phyloP scores from a whole-genome alignment of 208 protist species.

The Trypanosoma melophagium region DNA sequence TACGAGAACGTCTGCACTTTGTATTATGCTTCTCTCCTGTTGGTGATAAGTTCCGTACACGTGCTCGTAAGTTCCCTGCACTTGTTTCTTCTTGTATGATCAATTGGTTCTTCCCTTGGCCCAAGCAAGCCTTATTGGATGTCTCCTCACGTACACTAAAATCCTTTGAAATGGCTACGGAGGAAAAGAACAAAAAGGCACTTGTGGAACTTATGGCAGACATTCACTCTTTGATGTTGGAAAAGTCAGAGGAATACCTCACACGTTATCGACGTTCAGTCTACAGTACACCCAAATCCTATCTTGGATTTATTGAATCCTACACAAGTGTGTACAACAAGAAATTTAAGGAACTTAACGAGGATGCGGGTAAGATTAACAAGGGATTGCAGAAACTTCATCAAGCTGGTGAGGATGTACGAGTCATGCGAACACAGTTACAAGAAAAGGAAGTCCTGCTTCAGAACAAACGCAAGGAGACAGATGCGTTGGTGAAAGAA shows the following conservation, averaged over 20 bases:
- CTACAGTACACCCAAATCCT: slow-evolving; percentile 94
- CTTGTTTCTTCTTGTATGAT: slow-evolving; percentile 97
- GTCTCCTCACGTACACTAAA: slow-evolving; percentile 91
- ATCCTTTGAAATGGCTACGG: slow-evolving; percentile 91
- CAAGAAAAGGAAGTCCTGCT: slow-evolving; percentile 94
- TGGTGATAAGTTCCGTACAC: slow-evolving; percentile 95
- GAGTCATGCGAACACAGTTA: slow-evolving; percentile 93
- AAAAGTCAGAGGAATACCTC: slow-evolving; percentile 92
- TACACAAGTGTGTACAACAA: slow-evolving; percentile 92
- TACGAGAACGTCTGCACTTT: slow-evolving; percentile 96
- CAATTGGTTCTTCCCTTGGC: slow-evolving; percentile 99
- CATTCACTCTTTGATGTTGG: slow-evolving; percentile 89
- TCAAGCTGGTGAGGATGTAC: slow-evolving; percentile 93
- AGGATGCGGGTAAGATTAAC: slow-evolving; percentile 92
- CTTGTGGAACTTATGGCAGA: slow-evolving; percentile 92
- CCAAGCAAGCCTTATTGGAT: slow-evolving; percentile 93
- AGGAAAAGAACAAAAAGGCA: slow-evolving; percentile 86
- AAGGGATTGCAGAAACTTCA: slow-evolving; percentile 94
- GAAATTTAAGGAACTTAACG: slow-evolving; percentile 92
- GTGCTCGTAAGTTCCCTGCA: slow-evolving; percentile 96
- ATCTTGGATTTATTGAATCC: slow-evolving; percentile 92
- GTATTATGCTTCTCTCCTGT: slow-evolving; percentile 98
- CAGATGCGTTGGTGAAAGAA: slow-evolving; percentile 91
- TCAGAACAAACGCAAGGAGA: slow-evolving; percentile 90
- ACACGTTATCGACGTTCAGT: slow-evolving; percentile 90